phyloP scores from a whole-genome alignment of 257 asterid species.

The Solanum sejunctum region DNA sequence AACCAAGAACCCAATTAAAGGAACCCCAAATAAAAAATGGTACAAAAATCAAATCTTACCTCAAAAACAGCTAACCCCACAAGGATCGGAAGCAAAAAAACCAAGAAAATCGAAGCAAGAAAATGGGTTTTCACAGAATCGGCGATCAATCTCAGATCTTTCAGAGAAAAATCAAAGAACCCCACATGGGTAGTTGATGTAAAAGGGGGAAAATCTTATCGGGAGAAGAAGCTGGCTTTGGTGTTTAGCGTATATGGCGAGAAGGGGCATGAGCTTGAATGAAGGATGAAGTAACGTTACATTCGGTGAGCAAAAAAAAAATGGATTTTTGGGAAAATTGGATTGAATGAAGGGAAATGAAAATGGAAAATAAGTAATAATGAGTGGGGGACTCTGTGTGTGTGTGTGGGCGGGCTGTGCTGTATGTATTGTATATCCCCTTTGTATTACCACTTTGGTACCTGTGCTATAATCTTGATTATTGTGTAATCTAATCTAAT shows the following conservation, averaged over 20 bases:
- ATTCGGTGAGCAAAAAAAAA: not conserved
- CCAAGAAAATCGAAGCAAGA: not conserved
- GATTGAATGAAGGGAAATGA: not conserved
- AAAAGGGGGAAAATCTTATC: not conserved
- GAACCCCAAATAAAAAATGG: not conserved
- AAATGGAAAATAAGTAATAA: not conserved
- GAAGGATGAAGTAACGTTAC: not conserved
- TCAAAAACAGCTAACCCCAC: constrained; percentile 14
- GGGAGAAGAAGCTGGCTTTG: not conserved
- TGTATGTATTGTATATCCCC: not conserved
- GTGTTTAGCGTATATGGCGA: not conserved
- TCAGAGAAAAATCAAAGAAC: not conserved
- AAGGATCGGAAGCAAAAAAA: constrained; percentile 29
- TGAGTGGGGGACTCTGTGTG: not conserved
- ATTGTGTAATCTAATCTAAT: not conserved
- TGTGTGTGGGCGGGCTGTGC: not conserved
- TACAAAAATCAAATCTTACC: not conserved
- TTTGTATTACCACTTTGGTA: not conserved
- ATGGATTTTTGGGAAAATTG: not conserved
- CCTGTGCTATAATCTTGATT: not conserved
- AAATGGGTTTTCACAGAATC: not conserved
- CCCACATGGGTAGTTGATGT: not conserved
- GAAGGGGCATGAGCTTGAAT: not conserved
- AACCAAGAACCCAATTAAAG: not conserved
- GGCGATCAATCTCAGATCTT: constrained; percentile 1